Base-by-base conservation (phyloP, 169 alveolate genomes). In the Babesia sp. region DNA sequence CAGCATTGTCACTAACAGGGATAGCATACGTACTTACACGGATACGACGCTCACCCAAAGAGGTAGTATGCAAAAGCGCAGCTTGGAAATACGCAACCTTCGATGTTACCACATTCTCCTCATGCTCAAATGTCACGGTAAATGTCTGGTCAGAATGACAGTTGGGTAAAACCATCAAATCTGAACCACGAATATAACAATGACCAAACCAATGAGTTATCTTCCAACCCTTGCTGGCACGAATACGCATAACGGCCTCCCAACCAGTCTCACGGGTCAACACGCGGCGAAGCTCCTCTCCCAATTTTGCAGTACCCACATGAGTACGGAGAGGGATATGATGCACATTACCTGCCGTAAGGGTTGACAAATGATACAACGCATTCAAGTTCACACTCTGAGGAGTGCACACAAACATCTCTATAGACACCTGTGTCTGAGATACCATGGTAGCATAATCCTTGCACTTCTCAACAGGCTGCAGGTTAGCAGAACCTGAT, bases 21-120 rank as follows among this genome's bases (percentile, higher is more conserved):
- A 96, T 51, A 53, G 96, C 95, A 66, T 86, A 83, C 39, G 98
- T 98, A 83, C 96, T 98, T 64, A 97, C 96, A 41, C 99, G 91
- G 12, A 98, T 97, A 64, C 99, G 92, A 66, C 99, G 94, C 75
- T 96, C 98, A 14, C 99, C 99, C 53, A 93, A 95, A 24, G 97
- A 93, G 57, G 94, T 93, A 12, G 99, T 96, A 85, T 96, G 98
- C 45, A 98, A 85, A 71, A 98, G 75, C 28, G 99, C 99, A 37
- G 97, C 94, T 84, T 98, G 98, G 5, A 98, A 82, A 81, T 92
- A 97, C 9, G 97, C 92, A 31, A 93, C 90, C 2, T 94, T 90
- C 71, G 87, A 93, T 1, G 71, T 87, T 34, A 72, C 84, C 41
- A 82, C 93, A 51, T 61, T 83, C 70, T 75, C 90, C 46, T 79